Base-by-base conservation (phyloP, 2,329 filamentous ascomycete species). In the Colletotrichum limetticola region DNA sequence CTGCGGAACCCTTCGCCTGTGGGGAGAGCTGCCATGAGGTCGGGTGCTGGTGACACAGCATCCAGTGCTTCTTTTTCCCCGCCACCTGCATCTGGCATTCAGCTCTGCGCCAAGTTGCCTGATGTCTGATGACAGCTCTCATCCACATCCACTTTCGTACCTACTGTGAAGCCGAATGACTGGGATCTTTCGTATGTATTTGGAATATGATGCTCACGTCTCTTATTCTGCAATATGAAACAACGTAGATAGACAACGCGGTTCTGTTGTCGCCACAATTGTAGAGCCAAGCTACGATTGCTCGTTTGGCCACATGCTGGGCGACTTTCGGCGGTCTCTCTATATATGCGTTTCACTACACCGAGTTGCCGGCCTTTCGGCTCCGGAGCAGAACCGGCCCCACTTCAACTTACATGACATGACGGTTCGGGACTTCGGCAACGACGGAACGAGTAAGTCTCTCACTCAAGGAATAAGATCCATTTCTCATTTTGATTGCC, bases 1-100 rank as follows among this genome's bases (percentile, higher is more conserved):
- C 49, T 42, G 24, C 68, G 68, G 64, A 68, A 67, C 35, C 8
- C 19, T n/a, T 56, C 35, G n/a, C 28, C 11, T 35, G 32, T 35
- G 11, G 32, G 32, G 32, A 0, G 8, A 35, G 32, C 32, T 35
- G 32, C 32, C 32, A 12, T 35, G 32, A 12, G 32, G 64, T 66
- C 49, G 68, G 49, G 57, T 28, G 22, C 35, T 3, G 49, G 68
- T 58, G 56, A 52, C 64, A 62, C 49, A 19, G 22, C 55, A 70
- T 55, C 32, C 22, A 42, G 26, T 30, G 22, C 42, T 49, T 62
- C 46, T 59, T 30, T 22, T 14, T 8, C 53, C 68, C 55, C 24
- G 57, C 35, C 57, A 49, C 24, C 49, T 35, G 22, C 58, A 28
- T 24, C 42, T 26, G n/a, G 42, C 26, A 14, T 24, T 7, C 53